Base-by-base conservation (phyloP, 495 filamentous ascomycete genomes). In the Ramalina peruviana region DNA sequence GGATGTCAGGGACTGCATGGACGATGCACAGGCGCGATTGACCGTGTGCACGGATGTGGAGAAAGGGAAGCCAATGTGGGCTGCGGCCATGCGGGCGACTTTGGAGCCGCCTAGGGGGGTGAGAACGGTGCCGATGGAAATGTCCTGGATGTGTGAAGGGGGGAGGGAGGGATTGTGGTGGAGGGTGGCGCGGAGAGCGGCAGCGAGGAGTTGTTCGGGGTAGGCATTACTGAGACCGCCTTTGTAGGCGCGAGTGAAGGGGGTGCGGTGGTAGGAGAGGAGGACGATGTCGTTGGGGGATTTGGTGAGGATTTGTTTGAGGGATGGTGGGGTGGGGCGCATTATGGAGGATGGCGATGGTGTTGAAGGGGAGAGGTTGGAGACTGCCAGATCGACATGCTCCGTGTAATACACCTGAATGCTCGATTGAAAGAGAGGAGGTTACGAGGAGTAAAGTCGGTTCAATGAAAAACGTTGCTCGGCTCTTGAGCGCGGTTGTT, bases 21-120 rank as follows among this genome's bases (percentile, higher is more conserved):
- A 81, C 6, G 81, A 86, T 11, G 81, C 75, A 64, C 89, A 96
- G 33, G 89, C 86, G 23, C 89, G 73, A 67, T 96, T 96, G 58
- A 86, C 76, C 1, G 89, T 94, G 68, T 83, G 80, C 53, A 94
- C 83, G 26, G 79, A 73, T 1, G 86, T 88, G 4, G 71, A 72
- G 52, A 72, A 65, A n/a, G 86, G 78, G 62, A 83, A 85, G 33
- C 86, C 86, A 51, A 79, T 77, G 65, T 89, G 83, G 62, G 86
- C 82, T 57, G 87, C 74, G 39, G 86, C 86, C 88, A 93, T 94
- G 54, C 89, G 83, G 33, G 85, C 86, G 12, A 87, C 87, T 71
- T 96, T 96, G 48, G 79, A 80, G 50, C 88, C 88, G 48, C 89
- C 89, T 21, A 96, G 85, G 62, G 94, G 86, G 86, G 85, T 83